phyloP scores from a whole-genome alignment of 1,139 yeast species.

The Debaryomycetaceae sp. region DNA sequence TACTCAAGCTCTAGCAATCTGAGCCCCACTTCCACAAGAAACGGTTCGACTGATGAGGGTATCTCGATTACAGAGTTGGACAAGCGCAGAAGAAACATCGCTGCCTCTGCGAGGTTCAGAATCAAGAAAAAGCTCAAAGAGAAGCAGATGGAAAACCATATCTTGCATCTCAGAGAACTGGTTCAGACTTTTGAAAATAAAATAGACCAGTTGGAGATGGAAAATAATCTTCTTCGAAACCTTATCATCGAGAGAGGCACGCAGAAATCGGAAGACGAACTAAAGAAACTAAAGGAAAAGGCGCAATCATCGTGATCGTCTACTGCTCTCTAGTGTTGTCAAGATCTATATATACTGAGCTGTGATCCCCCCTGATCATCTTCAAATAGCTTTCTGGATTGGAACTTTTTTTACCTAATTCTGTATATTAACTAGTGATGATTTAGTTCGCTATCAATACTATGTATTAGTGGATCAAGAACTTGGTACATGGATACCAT shows the following conservation, averaged over 20 bases:
- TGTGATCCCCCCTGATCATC: no score
- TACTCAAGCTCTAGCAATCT: conserved; percentile 5
- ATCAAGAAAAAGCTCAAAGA: conserved; percentile 59
- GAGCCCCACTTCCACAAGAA: conserved; percentile 5
- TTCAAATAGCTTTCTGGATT: no score
- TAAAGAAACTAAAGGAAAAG: conserved; percentile 32
- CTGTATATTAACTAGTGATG: no score
- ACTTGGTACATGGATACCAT: no score
- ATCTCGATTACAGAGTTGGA: conserved; percentile 39
- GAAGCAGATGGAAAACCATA: conserved; percentile 55
- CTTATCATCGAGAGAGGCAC: conserved; percentile 66
- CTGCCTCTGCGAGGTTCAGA: conserved; percentile 62
- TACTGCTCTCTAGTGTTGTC: not conserved
- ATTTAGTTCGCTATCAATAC: no score
- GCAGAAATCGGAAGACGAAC: conserved; percentile 41
- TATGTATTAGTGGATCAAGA: no score
- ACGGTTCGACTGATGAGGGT: not conserved
- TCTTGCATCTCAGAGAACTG: conserved; percentile 59
- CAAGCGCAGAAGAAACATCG: conserved; percentile 57
- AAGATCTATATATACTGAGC: no score
- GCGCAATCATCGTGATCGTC: conserved; percentile 14
- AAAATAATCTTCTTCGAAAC: conserved; percentile 59
- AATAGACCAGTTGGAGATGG: conserved; percentile 57
- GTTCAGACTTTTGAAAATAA: conserved; percentile 60
- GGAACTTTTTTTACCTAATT: no score